Base-by-base conservation (phyloP, 768 basidiomycete genomes). In the Lentinus tigrinus region DNA sequence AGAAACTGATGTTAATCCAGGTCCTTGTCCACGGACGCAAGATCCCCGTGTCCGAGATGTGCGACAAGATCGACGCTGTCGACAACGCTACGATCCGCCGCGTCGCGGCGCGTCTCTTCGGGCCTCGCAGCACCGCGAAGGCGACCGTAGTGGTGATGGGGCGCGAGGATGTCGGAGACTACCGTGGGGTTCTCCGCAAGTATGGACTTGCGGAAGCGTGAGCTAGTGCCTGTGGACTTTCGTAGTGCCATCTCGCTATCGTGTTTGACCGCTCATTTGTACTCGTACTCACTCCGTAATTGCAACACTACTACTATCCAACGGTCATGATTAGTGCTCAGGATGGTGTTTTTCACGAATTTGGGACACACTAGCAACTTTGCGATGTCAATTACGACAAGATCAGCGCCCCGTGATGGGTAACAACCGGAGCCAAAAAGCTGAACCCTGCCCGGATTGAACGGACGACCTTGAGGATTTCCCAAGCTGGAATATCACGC, bases 11-110 rank as follows among this genome's bases (percentile, higher is more conserved):
- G 11, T 31, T 36, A 31, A 16, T 58, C 3, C 63, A 91, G 89
- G 81, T 95, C 28, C 83, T 96, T 57, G 89, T 95, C 8, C 93
- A 96, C 65, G 82, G 85, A 56, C 85, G 90, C 65, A 94, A 91
- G 71, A 81, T 97, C 40, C 85, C 91, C 14, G 79, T 94, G n/a
- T 78, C 84, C 10, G 95, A 98, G 72, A 98, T 98, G 95, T 88
- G 87, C 51, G 85, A 81, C 5, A 87, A 87, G 68, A 91, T 98
- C 60, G 92, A 94, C 72, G 75, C 78, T 37, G 85, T 98, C 56
- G 84, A 84, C 8, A 69, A 85, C 1, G 79, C 83, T 43, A 87
- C 89, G 57, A 76, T 98, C 28, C 84, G 80, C 56, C 82, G 86
- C 21, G 93, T 94, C 11, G 94, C 93, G 4, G 76, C 75, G 23